Conservation (phyloP, 2,329 filamentous ascomycete genomes). For the Tolypocladium pustulatum region DNA sequence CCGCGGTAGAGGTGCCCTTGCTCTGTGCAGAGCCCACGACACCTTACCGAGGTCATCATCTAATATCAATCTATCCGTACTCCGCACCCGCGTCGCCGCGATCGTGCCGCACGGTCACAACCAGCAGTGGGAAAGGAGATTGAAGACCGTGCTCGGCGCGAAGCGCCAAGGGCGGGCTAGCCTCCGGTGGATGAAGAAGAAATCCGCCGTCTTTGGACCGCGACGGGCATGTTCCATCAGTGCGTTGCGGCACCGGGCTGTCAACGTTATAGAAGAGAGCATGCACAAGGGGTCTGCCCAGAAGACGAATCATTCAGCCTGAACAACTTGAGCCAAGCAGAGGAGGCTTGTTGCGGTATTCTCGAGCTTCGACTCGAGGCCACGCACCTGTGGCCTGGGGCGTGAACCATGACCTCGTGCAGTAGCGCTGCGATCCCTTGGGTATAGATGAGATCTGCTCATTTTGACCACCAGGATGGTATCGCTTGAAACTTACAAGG, state of each 20-base stretch:
- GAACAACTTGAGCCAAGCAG: not conserved
- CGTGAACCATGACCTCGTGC: not conserved
- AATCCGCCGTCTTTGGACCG: too few species aligned
- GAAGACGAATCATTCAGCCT: not conserved
- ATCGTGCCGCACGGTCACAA: not conserved
- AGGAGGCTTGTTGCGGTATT: not conserved
- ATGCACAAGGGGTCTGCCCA: too few species aligned
- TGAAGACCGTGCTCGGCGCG: not conserved
- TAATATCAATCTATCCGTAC: not conserved
- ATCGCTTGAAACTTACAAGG: not conserved
- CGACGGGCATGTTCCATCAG: too few species aligned
- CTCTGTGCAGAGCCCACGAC: not conserved
- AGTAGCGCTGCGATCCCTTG: not conserved
- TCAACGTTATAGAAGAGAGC: too few species aligned
- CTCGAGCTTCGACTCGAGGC: not conserved
- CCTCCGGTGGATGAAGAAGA: too few species aligned
- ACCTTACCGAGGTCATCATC: not conserved
- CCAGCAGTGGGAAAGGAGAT: not conserved
- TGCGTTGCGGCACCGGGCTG: too few species aligned
- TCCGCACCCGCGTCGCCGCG: not conserved
- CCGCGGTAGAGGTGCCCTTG: too few species aligned
- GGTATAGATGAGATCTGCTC: not conserved
- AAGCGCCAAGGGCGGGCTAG: too few species aligned
- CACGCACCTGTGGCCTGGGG: not conserved
- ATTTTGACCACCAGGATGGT: not conserved